Conservation (phyloP, 2,329 filamentous ascomycete species). For the Trichoderma koningiopsis region DNA sequence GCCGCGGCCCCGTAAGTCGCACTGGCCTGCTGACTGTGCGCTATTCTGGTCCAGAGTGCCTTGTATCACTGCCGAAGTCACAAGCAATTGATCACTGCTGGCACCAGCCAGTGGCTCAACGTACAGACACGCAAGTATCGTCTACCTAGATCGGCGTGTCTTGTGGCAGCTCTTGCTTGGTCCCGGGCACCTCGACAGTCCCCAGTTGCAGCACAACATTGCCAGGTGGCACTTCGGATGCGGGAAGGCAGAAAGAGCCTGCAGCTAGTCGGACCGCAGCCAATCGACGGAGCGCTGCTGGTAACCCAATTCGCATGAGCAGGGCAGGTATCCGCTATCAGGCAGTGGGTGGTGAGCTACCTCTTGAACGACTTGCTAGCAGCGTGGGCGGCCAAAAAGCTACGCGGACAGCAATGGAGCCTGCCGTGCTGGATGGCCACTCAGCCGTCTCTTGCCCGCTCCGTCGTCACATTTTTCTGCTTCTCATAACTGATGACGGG, state of each 20-base stretch:
- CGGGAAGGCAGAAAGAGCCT: conserved; percentile 20
- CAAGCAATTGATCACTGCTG: not conserved
- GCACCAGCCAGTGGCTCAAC: not conserved
- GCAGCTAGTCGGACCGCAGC: conserved; percentile 17
- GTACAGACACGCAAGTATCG: not conserved
- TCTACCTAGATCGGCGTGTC: conserved; percentile 13
- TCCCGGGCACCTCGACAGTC: not conserved
- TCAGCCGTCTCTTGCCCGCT: not conserved
- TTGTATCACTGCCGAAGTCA: not conserved
- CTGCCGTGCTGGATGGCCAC: not conserved
- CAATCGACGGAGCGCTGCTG: conserved; percentile 13
- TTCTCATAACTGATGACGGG: conserved; percentile 6
- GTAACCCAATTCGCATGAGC: not conserved
- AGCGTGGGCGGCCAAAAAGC: not conserved
- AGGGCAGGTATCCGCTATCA: conserved; percentile 7
- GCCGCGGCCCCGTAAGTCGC: not conserved
- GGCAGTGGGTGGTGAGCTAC: not conserved
- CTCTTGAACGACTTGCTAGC: not conserved
- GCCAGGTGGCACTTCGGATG: conserved; percentile 26
- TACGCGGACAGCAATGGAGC: not conserved
- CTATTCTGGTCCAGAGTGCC: not conserved
- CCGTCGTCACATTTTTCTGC: not conserved
- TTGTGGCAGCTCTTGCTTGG: not conserved
- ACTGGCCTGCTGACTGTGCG: conserved; percentile 21
- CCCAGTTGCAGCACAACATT: conserved; percentile 24